Conservation (phyloP, 345 rosid species). For the Corchorus capsularis region DNA sequence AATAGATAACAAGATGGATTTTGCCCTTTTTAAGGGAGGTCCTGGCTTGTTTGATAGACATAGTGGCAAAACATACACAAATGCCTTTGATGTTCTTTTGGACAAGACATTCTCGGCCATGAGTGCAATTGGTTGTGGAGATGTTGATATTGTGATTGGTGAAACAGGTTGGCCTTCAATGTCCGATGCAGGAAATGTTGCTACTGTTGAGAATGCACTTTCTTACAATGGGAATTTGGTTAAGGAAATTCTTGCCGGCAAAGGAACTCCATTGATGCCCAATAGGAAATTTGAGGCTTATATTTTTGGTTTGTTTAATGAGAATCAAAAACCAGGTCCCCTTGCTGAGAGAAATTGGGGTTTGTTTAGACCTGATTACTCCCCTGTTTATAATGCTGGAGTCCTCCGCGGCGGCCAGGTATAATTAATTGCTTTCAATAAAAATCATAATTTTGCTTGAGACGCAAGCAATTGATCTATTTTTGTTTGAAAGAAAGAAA, state of each 20-base stretch:
- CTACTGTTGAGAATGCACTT: slow-evolving; percentile 46
- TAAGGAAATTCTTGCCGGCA: slow-evolving; percentile 38
- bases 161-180: slow-evolving; percentile 84
- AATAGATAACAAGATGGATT: slow-evolving; percentile 34
- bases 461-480: too few species aligned
- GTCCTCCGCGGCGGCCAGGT: slow-evolving; percentile 47
- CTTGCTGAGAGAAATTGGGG: slow-evolving; percentile 79
- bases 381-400: slow-evolving; percentile 69
- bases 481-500: not conserved
- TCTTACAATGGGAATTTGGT: slow-evolving; percentile 57
- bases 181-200: slow-evolving; percentile 45
- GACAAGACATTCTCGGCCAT: slow-evolving; percentile 73
- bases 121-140: slow-evolving; percentile 66
- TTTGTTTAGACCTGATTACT: slow-evolving; percentile 63
- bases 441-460: not conserved
- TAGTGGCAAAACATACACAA: slow-evolving; percentile 62
- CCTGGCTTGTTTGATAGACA: slow-evolving; percentile 49
- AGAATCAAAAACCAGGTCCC: slow-evolving; percentile 75
- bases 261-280: slow-evolving; percentile 89
- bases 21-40: slow-evolving; percentile 54
- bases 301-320: slow-evolving; percentile 75
- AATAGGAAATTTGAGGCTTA: slow-evolving; percentile 59
- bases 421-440: not conserved
- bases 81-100: slow-evolving; percentile 67
- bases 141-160: slow-evolving; percentile 62